Percentiles rank a stretch among this genome's conserved stretches.
Evolutionary conservation across 306 rosid species (phyloP).

Genomic region (Sicyos edulis): DNA sequence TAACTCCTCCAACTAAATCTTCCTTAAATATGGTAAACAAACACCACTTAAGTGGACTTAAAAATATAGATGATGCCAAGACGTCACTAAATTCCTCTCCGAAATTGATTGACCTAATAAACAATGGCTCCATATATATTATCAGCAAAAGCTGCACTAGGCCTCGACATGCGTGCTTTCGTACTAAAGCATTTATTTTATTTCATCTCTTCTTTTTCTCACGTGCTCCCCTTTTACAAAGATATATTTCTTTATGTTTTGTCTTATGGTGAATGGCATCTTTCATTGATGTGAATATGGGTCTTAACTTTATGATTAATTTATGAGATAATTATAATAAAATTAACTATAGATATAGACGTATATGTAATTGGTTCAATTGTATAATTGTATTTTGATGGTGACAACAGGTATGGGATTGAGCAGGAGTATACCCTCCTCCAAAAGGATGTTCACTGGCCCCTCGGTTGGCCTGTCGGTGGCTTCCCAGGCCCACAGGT

Average conservation of each 20-base stretch:
- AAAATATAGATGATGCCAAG: no score
- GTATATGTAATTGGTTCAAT: neutral
- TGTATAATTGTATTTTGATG: neutral
- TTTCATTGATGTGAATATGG: no score
- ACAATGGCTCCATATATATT: neutral
- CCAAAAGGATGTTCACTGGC: conserved; percentile 40
- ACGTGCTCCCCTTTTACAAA: neutral
- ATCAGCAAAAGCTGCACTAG: neutral
- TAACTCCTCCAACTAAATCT: no score
- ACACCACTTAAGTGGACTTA: no score
- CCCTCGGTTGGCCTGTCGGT: conserved; percentile 48
- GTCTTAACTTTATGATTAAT: no score
- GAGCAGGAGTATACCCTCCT: conserved; percentile 58
- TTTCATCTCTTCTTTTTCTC: neutral
- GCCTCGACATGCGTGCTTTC: neutral
- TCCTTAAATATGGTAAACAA: no score
- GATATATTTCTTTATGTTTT: neutral
- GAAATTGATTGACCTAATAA: neutral
- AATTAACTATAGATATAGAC: neutral
- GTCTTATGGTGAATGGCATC: neutral
- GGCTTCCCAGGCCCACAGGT: conserved; percentile 58
- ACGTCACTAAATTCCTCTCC: no score
- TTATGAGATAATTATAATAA: neutral
- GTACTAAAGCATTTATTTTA: neutral
- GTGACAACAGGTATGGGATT: conserved; percentile 40